Evolutionary conservation across 106 monocot species (phyloP), one percentile per base, ranked within the genome.

Genomic region (Dioscorea alata): DNA sequence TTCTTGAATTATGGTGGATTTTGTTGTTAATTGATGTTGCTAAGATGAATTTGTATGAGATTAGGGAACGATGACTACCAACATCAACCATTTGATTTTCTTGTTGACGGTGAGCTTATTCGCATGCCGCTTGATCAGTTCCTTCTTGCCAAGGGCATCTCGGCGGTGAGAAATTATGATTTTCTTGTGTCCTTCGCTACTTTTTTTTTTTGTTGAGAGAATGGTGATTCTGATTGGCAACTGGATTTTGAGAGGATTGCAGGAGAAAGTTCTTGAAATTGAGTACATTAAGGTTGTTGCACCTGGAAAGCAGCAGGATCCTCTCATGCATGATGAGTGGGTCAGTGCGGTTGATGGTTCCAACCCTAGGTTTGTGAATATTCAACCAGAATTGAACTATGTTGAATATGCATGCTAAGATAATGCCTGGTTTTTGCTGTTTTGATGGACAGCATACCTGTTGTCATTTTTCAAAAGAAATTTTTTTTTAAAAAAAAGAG

Each of bases 261-360:
- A 96, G 96, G 96, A 97, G 51, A 89, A 70, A 73, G 80, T 89
- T 15, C 84, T 97, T 73, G 92, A 92, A 64, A 86, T 97, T 50
- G 96, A 97, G 61, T 97, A 97, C 51, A 72, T 85, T 50, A 89
- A 82, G 61, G 89, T 84, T 6, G 80, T 92, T 1, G 82, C 72
- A 6, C 96, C 92, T 28, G 61, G 72, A 68, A 85, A 83, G 68
- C 68, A 88, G 23, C 57, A 86, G 59, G 89, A 89, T 73, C 92
- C 92, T 63, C 71, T 63, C 61, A 75, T 77, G 34, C 96, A 97
- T 72, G 92, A 97, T 79, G 96, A 97, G 69, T 92, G 96, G 96
- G 86, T 97, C 69, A 97, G 96, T 64, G 71, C 92, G 6, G 82
- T 97, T 48, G 96, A 97, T 76, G 92, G 92, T 57, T 87, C 89